These are phyloP conservation scores for Amanita muscaria DNA, from an alignment of 768 basidiomycete species.

Conservation along the genomic window DNA sequence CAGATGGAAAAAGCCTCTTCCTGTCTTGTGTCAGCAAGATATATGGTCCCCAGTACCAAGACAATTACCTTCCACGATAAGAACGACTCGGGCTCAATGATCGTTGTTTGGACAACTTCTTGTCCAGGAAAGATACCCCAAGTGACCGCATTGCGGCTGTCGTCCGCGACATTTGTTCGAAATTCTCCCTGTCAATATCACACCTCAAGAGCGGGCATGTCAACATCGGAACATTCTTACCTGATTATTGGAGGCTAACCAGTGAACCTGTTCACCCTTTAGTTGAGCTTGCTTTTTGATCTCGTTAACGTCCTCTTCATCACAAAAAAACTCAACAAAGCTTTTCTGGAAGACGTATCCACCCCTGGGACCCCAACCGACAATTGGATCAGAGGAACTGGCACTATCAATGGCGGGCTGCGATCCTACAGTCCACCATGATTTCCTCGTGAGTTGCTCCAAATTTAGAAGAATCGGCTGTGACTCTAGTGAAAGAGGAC, in stretches of 20 bases:
- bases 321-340: constrained; percentile 94
- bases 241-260: constrained; percentile 74
- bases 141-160: constrained; percentile 88
- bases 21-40: constrained; percentile 29
- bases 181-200: constrained; percentile 53
- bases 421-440: constrained; percentile 96
- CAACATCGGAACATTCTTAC: constrained; percentile 31
- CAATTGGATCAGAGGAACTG: constrained; percentile 60
- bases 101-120: constrained; percentile 92
- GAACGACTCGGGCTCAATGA: constrained; percentile 94
- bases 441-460: constrained; percentile 61
- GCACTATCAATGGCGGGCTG: constrained; percentile 89
- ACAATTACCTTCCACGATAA: constrained; percentile 82
- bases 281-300: constrained; percentile 38
- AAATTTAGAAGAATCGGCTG: constrained; percentile 70
- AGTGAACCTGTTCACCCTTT: constrained; percentile 63
- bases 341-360: constrained; percentile 98
- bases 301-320: constrained; percentile 42
- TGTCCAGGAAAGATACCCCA: constrained; percentile 99
- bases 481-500: constrained; percentile 77
- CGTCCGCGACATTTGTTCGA: constrained; percentile 69
- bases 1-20: constrained; percentile 96
- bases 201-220: background rate
- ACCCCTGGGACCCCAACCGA: constrained; percentile 90
- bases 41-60: background rate